These are phyloP conservation scores for Penicillium sp. DNA, from an alignment of 2,329 filamentous ascomycete species.

Conservation along the genomic window DNA sequence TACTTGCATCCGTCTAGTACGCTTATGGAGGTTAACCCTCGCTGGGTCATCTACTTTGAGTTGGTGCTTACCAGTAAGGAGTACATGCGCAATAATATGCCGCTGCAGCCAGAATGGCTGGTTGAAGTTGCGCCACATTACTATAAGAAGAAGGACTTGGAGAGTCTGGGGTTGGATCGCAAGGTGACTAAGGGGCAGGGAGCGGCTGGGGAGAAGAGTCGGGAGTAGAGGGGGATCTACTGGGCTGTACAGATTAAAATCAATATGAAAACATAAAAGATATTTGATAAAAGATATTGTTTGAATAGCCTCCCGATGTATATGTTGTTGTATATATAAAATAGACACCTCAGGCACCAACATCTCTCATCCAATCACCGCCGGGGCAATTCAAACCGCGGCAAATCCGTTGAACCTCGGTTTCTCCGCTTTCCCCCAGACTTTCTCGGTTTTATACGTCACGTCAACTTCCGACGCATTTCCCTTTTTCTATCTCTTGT, in stretches of 20 bases:
- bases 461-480: slow-evolving; percentile 10
- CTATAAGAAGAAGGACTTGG: slow-evolving; percentile 87
- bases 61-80: slow-evolving; percentile 93
- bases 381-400: slow-evolving; percentile 18
- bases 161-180: slow-evolving; percentile 72
- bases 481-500: not conserved
- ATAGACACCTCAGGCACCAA: not conserved
- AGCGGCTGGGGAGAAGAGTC: slow-evolving; percentile 43
- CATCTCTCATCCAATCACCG: slow-evolving; percentile 15
- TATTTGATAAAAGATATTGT: not conserved
- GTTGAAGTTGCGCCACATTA: slow-evolving; percentile 90
- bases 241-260: not conserved
- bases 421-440: slow-evolving; percentile 21
- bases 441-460: slow-evolving; percentile 15
- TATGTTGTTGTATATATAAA: not conserved
- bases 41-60: slow-evolving; percentile 83
- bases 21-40: slow-evolving; percentile 74
- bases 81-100: slow-evolving; percentile 87
- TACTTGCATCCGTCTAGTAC: slow-evolving; percentile 89
- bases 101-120: slow-evolving; percentile 80
- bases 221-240: slow-evolving; percentile 17
- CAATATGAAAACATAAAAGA: not conserved
- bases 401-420: slow-evolving; percentile 19
- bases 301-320: not conserved
- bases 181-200: slow-evolving; percentile 67